Evolutionary conservation across 176 grass and related monocot genomes (phyloP).

Genomic region (Pharus latifolius): DNA sequence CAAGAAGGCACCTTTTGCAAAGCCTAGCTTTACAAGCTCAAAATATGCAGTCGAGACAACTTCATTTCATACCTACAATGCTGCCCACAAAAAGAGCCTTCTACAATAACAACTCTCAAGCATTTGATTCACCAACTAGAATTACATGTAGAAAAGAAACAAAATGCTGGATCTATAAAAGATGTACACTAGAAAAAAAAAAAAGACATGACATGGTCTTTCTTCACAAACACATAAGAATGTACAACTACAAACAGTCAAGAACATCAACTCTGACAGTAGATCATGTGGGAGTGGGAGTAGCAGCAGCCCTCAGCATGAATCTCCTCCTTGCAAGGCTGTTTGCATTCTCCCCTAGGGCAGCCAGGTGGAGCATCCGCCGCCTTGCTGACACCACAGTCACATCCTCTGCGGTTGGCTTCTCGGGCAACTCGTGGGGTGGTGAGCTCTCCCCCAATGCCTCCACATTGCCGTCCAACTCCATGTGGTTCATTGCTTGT

Average conservation of each 20-base stretch:
- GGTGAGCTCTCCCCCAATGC: conserved; percentile 6
- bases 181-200: neutral
- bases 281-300: conserved; percentile 22
- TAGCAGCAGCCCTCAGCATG: conserved; percentile 28
- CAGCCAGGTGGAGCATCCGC: conserved; percentile 74
- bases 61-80: neutral
- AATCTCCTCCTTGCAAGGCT: conserved; percentile 49
- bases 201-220: neutral
- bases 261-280: neutral
- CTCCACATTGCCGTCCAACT: conserved; percentile 25
- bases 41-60: neutral
- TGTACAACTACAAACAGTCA: neutral
- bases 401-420: conserved; percentile 21
- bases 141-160: neutral
- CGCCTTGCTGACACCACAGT: conserved; percentile 34
- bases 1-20: neutral
- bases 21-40: neutral
- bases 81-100: neutral
- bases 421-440: conserved; percentile 1
- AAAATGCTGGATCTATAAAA: neutral
- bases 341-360: conserved; percentile 51
- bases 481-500: conserved; percentile 30
- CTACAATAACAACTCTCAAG: neutral
- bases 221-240: neutral
- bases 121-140: neutral